Conservation (phyloP, 2,329 filamentous ascomycete genomes). For the Dothideomycetes sp. region DNA sequence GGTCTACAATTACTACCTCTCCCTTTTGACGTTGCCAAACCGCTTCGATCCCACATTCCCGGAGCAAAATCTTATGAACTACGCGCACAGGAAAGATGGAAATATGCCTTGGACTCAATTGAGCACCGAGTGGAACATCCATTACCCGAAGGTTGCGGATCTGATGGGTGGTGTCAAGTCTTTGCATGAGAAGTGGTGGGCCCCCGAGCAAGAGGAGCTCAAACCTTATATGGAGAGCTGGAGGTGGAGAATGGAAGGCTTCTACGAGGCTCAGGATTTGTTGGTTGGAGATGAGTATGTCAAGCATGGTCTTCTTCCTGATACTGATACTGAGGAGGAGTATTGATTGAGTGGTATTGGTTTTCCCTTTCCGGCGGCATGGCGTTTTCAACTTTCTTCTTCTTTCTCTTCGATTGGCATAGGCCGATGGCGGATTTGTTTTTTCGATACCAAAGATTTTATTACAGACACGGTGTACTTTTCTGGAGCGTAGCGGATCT, state of each 20-base stretch:
- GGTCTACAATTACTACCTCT: slow-evolving; percentile 25
- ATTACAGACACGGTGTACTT: no score
- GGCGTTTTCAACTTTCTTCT: no score
- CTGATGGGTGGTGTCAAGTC: slow-evolving; percentile 28
- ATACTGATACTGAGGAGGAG: no score
- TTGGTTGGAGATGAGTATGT: slow-evolving; percentile 2
- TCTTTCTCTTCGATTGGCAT: no score
- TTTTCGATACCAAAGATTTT: no score
- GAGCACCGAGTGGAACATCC: slow-evolving; percentile 30
- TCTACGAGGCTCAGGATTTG: slow-evolving; percentile 26
- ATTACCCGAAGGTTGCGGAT: slow-evolving; percentile 29
- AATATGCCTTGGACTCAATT: slow-evolving; percentile 34
- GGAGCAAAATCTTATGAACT: slow-evolving; percentile 31
- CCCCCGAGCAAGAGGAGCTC: slow-evolving; percentile 25
- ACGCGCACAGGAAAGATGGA: slow-evolving; percentile 28
- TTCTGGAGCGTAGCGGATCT: no score
- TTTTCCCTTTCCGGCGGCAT: no score
- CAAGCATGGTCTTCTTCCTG: slow-evolving; percentile 7
- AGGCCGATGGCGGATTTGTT: no score
- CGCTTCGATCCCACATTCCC: slow-evolving; percentile 26
- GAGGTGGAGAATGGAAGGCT: slow-evolving; percentile 30
- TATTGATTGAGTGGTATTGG: no score
- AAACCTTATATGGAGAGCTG: slow-evolving; percentile 24
- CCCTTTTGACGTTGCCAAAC: slow-evolving; percentile 21
- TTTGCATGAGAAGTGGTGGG: slow-evolving; percentile 35